These are phyloP conservation scores for Cymbopogon citratus DNA, from an alignment of 176 grass and related monocot species.

Conservation along the genomic window DNA sequence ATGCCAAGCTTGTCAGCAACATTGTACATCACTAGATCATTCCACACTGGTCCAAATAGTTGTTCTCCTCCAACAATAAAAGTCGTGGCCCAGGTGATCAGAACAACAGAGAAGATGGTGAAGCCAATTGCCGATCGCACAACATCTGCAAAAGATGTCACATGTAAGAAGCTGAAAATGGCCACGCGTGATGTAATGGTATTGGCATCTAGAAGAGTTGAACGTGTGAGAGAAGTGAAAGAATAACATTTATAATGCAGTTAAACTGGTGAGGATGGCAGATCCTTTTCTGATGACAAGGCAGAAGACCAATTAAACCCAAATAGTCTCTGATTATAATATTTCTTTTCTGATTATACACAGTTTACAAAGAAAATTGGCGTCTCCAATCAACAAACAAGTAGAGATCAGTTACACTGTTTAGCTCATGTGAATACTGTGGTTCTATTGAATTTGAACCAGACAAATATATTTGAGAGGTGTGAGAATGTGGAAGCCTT, in stretches of 20 bases:
- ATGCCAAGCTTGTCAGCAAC: conserved; percentile 70
- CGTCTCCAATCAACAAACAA: neutral
- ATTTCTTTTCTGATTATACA: neutral
- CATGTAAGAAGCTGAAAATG: neutral
- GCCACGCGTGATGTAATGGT: neutral
- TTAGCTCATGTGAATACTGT: neutral
- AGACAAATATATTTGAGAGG: neutral
- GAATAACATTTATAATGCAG: neutral
- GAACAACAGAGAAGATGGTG: conserved; percentile 50
- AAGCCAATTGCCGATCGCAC: conserved; percentile 67
- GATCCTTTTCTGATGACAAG: neutral
- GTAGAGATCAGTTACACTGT: neutral
- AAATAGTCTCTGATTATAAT: neutral
- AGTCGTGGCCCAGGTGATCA: conserved; percentile 64
- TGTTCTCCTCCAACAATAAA: conserved; percentile 71
- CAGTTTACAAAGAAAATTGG: neutral
- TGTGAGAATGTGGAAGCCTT: neutral
- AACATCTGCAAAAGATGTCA: conserved; percentile 60
- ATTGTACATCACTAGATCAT: conserved; percentile 91
- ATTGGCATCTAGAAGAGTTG: neutral
- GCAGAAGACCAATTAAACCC: neutral
- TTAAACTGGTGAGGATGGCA: neutral
- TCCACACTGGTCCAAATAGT: conserved; percentile 75
- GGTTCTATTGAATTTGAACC: neutral
- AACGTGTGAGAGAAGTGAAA: neutral